phyloP scores from a whole-genome alignment of 2,329 filamentous ascomycete genomes.

The Elsinoe fawcettii region DNA sequence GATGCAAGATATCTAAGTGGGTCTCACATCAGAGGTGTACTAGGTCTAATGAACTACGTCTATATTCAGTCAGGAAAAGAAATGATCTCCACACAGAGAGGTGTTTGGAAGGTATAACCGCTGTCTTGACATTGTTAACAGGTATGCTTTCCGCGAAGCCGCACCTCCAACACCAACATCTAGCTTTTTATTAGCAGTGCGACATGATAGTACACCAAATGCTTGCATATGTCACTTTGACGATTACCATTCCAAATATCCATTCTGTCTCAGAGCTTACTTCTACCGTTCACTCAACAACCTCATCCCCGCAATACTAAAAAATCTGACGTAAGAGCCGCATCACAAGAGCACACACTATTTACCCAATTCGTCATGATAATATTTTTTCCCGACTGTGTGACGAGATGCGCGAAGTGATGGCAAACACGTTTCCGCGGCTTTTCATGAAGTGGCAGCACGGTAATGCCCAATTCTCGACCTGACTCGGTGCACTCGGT shows the following conservation, averaged over 20 bases:
- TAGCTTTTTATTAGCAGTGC: no score
- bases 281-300: neutral
- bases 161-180: no score
- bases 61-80: neutral
- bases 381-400: no score
- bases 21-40: neutral
- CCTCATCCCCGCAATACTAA: neutral
- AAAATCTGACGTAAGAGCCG: neutral
- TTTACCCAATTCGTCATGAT: no score
- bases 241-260: neutral
- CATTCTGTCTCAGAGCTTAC: neutral
- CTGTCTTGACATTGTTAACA: neutral
- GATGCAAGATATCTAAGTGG: constrained; percentile 35
- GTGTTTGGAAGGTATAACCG: neutral
- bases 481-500: no score
- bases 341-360: neutral
- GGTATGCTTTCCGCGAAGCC: neutral
- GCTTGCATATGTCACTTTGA: neutral
- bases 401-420: no score
- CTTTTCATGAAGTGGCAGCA: no score
- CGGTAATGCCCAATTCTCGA: no score
- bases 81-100: no score
- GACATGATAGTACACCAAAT: neutral
- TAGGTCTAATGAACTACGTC: neutral
- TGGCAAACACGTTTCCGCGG: no score